These are phyloP conservation scores for Hyaloscypha variabilis DNA, from an alignment of 495 filamentous ascomycete genomes.

Conservation along the genomic window DNA sequence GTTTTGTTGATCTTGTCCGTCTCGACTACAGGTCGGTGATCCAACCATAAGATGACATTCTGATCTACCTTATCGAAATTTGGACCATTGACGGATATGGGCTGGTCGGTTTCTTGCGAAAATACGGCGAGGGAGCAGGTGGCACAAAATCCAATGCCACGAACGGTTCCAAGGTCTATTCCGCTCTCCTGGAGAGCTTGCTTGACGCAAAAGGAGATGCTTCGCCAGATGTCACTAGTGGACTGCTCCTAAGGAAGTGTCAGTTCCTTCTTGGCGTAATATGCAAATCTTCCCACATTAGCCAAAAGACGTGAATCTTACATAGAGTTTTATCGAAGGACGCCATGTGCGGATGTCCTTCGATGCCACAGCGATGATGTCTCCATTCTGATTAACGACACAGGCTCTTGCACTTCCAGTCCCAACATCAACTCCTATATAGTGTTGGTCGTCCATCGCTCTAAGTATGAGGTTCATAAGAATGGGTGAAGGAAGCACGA, in stretches of 20 bases:
- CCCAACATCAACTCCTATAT: conserved; percentile 94
- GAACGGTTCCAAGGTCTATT: conserved; percentile 70
- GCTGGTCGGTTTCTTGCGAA: conserved; percentile 83
- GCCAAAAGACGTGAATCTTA: no score
- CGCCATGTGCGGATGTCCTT: conserved; percentile 95
- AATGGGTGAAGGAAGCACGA: no score
- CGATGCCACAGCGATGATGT: conserved; percentile 88
- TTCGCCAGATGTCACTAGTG: conserved; percentile 93
- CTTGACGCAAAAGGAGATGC: conserved; percentile 82
- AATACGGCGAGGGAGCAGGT: conserved; percentile 96
- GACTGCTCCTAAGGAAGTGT: no score
- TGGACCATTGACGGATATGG: conserved; percentile 84
- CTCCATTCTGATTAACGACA: conserved; percentile 86
- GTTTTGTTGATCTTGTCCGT: conserved; percentile 90
- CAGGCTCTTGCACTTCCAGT: conserved; percentile 94
- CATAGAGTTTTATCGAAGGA: conserved; percentile 86
- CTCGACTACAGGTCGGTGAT: conserved; percentile 88
- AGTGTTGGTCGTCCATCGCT: conserved; percentile 56
- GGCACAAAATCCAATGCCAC: conserved; percentile 95
- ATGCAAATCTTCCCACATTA: no score
- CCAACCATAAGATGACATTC: conserved; percentile 91
- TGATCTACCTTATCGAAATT: conserved; percentile 80
- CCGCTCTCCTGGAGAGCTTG: conserved; percentile 76
- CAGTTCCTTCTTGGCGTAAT: no score
- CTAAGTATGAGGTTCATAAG: no score